Evolutionary conservation across 1,139 yeast genomes (phyloP).

Genomic region (Saccharomyces hybrid): DNA sequence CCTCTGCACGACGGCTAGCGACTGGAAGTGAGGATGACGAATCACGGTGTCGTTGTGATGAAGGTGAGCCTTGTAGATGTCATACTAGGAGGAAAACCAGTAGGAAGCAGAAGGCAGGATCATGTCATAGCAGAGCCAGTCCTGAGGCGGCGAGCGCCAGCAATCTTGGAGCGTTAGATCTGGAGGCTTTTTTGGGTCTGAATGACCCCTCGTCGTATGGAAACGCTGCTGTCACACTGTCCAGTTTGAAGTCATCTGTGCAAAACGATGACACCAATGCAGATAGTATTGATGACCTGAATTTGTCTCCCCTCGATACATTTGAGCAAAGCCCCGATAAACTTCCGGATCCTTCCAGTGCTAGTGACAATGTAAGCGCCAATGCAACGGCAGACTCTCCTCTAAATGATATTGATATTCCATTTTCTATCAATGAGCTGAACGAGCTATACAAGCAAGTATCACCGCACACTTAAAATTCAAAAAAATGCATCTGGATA

Average conservation of each 20-base stretch:
- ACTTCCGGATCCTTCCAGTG: background rate
- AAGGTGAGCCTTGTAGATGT: conserved; percentile 5
- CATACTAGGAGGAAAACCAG: conserved; percentile 3
- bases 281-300: too few relatives aligned
- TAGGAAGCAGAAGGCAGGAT: background rate
- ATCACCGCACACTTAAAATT: background rate
- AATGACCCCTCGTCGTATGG: too few relatives aligned
- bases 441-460: background rate
- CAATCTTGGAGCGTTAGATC: background rate
- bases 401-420: background rate
- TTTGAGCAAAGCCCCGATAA: background rate
- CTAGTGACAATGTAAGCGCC: background rate
- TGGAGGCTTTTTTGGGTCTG: background rate
- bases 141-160: background rate
- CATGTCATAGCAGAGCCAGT: background rate
- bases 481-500: background rate
- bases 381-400: background rate
- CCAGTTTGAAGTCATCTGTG: too few relatives aligned
- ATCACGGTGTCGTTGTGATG: conserved; percentile 26
- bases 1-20: conserved; percentile 34
- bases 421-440: background rate
- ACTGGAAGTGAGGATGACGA: conserved; percentile 30
- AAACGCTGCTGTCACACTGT: too few relatives aligned
- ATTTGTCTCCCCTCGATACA: too few relatives aligned
- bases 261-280: too few relatives aligned